Base-by-base conservation (phyloP, 176 grass and related monocot genomes). In the Musa beccarii region DNA sequence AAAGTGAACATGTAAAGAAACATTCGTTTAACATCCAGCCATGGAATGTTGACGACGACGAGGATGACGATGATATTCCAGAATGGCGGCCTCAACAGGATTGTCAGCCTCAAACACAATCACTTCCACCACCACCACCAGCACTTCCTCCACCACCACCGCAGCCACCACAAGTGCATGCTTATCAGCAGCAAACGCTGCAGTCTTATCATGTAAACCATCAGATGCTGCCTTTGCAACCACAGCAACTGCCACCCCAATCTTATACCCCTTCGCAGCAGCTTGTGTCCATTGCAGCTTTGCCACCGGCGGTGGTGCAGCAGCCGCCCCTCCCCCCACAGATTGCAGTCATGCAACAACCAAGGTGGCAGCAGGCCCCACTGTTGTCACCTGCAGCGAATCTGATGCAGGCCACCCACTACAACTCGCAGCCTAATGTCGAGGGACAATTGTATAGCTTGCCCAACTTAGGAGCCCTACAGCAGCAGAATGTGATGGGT, bases 51-150 rank as follows among this genome's bases (percentile, higher is more conserved):
- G 34, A 34, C 19, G 66, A 66, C 2, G 25, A 75, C 16, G 49
- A 55, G 1, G 93, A 66, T 10, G 53, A 82, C 1, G 95, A 98
- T 69, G 81, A 94, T 71, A 77, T 85, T 9, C 83, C 87, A 71
- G 89, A 92, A 70, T 99, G 95, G 95, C 83, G 80, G 21, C 95
- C 95, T 1, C 83, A 72, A 74, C 85, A 78, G 66, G 69, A 79
- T 75, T 54, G 34, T 76, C 75, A 75, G 21, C 34, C 34, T 43
- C 34, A 43, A 43, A 5, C 34, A 43, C 34, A 43, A 43, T 43
- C 34, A 43, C 34, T 43, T 6, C 66, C 17, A 53, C 72, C 79
- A 51, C 85, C 62, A 74, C 57, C 19, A 9, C 53, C 53, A 70
- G 81, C 70, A 10, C 51, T 69, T 20, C 85, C 82, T 43, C 43